These are phyloP conservation scores for Micractinium conductrix DNA, from an alignment of 139 green algal genomes.

Conservation along the genomic window DNA sequence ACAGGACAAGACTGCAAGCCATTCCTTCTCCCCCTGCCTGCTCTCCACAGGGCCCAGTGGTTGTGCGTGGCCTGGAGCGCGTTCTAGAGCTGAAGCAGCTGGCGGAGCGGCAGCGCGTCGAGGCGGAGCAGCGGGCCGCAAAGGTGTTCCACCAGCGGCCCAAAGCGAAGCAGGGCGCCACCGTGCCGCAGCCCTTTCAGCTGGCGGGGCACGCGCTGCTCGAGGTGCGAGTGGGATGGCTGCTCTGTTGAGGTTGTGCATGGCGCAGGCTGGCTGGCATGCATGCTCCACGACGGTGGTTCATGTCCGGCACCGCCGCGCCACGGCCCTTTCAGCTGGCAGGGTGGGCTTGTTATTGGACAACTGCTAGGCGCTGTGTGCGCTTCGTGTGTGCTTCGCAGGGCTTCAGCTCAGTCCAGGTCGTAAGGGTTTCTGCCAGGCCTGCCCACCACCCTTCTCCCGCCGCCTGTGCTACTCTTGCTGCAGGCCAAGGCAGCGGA, in stretches of 20 bases:
- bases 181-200: conserved; percentile 49
- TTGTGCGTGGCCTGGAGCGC: conserved; percentile 38
- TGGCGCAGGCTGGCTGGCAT: neutral
- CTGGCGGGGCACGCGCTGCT: conserved; percentile 27
- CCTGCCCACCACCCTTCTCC: no score
- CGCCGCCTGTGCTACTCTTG: neutral
- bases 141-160: conserved; percentile 34
- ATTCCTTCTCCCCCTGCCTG: neutral
- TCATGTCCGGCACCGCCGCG: no score
- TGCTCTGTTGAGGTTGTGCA: neutral
- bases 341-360: no score
- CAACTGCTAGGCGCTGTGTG: no score
- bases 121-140: conserved; percentile 32
- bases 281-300: no score
- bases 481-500: conserved; percentile 20
- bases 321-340: no score
- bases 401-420: no score
- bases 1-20: no score
- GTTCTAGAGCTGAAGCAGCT: conserved; percentile 39
- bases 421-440: no score
- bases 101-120: conserved; percentile 20
- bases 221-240: neutral
- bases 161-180: conserved; percentile 30
- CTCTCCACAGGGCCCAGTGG: conserved; percentile 8
- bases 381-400: no score